A percentile compares a stretch with the other conserved stretches of the same genome.
These are phyloP conservation scores for Dictyostelium purpureum DNA, from an alignment of 78 protist species.

Conservation along the genomic window DNA sequence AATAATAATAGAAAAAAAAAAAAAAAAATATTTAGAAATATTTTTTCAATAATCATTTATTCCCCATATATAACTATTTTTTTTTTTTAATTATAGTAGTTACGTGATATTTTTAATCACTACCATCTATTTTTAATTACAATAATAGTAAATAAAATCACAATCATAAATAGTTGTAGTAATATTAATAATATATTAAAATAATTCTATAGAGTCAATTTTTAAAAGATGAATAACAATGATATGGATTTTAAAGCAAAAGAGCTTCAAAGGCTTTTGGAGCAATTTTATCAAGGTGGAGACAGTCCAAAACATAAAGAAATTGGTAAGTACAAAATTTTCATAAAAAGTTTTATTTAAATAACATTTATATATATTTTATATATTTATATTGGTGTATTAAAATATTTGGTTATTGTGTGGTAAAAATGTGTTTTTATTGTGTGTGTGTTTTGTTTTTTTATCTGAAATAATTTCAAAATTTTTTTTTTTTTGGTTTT, in stretches of 20 bases:
- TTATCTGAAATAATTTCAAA: not conserved
- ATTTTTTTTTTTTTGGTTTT: not conserved
- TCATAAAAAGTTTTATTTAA: not conserved
- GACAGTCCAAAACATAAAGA: constrained; percentile 27
- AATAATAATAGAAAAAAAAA: not conserved
- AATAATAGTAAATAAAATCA: not conserved
- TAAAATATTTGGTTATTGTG: too few relatives aligned
- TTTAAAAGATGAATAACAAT: not conserved
- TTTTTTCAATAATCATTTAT: not conserved
- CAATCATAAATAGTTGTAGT: too few relatives aligned
- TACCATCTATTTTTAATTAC: too few relatives aligned
- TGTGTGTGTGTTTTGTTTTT: not conserved
- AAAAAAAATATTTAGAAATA: not conserved
- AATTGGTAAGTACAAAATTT: constrained; percentile 8
- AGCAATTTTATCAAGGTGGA: constrained; percentile 25
- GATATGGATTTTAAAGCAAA: constrained; percentile 32
- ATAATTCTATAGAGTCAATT: not conserved
- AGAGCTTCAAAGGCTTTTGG: constrained; percentile 11
- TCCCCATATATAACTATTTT: not conserved
- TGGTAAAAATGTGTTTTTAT: not conserved
- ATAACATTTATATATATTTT: not conserved
- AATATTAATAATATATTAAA: too few relatives aligned
- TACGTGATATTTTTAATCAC: too few relatives aligned
- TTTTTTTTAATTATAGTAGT: not conserved
- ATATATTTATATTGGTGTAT: not conserved